These are phyloP conservation scores for Tagetes patula DNA, from an alignment of 129 eudicot species.

Conservation along the genomic window DNA sequence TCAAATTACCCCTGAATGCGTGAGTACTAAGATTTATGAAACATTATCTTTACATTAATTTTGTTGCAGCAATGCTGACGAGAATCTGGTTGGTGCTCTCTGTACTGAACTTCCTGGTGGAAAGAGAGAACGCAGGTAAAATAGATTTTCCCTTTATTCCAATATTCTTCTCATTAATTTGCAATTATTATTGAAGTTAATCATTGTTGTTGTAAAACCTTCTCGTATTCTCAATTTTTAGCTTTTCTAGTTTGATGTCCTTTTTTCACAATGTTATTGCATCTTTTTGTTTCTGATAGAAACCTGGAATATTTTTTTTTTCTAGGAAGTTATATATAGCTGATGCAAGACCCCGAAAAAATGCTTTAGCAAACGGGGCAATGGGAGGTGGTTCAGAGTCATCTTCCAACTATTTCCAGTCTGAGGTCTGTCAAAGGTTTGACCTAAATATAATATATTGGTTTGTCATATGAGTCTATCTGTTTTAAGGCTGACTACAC, in stretches of 20 bases:
- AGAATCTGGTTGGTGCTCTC: conserved; percentile 92
- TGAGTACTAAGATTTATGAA: conserved; percentile 12
- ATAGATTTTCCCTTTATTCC: background rate
- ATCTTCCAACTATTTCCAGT: conserved; percentile 85
- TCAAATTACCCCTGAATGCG: background rate
- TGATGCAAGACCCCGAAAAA: conserved; percentile 98
- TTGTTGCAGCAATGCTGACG: conserved; percentile 85
- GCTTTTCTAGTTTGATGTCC: background rate
- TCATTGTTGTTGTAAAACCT: background rate
- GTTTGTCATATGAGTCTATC: conserved; percentile 23
- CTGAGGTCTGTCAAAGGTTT: conserved; percentile 77
- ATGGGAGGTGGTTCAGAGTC: conserved; percentile 99
- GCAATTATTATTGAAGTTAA: background rate
- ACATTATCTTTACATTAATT: background rate
- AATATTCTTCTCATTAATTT: conserved; percentile 14
- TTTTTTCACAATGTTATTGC: conserved; percentile 11
- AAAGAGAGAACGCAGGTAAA: conserved; percentile 58
- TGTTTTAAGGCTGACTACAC: conserved; percentile 17
- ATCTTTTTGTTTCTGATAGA: background rate
- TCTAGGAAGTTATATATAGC: conserved; percentile 94
- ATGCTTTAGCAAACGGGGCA: conserved; percentile 98
- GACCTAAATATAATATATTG: conserved; percentile 19
- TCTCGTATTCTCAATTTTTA: background rate
- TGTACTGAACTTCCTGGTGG: conserved; percentile 63
- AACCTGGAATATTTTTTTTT: conserved; percentile 1